Conservation (phyloP, 75 land plant species). For the Picea sitchensis region DNA sequence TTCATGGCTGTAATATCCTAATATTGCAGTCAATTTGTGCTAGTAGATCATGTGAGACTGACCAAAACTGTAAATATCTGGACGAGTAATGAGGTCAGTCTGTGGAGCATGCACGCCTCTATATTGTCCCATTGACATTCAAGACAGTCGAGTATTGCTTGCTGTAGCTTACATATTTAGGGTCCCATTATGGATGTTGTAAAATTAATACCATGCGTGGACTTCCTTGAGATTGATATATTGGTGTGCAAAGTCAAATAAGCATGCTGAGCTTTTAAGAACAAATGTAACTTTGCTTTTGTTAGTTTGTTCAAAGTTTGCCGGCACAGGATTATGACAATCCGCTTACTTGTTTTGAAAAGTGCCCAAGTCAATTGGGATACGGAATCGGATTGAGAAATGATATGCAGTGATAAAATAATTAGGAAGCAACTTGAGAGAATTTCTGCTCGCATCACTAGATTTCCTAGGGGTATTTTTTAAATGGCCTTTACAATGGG, state of each 20-base stretch:
- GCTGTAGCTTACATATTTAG: neutral
- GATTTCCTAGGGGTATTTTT: neutral
- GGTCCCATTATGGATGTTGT: neutral
- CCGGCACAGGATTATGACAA: neutral
- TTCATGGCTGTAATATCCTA: constrained; percentile 5
- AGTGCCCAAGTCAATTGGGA: neutral
- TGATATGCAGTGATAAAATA: neutral
- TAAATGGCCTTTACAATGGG: neutral
- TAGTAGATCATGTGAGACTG: neutral
- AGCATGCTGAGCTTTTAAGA: neutral
- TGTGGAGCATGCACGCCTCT: neutral
- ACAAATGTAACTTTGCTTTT: neutral
- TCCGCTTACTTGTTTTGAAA: neutral
- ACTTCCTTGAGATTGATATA: neutral
- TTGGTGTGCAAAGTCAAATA: neutral
- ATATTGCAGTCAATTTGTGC: constrained; percentile 2
- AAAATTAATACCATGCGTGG: neutral
- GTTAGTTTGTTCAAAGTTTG: neutral
- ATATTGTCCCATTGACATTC: neutral
- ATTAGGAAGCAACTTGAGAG: neutral
- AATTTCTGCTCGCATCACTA: neutral
- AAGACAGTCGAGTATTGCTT: neutral
- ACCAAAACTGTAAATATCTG: neutral
- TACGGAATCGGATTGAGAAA: neutral
- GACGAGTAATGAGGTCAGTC: neutral